Conservation (phyloP, 495 filamentous ascomycete species). For the Aspergillus kassunensis region DNA sequence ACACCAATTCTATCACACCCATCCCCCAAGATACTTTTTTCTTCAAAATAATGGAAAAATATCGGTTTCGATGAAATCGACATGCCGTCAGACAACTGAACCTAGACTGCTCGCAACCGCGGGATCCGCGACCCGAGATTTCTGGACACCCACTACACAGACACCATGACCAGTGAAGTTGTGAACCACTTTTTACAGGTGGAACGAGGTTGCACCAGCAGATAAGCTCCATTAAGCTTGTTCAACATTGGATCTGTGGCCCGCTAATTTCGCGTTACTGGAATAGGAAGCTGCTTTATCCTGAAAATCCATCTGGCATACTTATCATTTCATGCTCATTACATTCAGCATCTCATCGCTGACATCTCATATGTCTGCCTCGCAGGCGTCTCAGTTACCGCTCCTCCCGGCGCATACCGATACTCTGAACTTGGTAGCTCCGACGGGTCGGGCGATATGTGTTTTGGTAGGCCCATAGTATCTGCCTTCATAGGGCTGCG, state of each 20-base stretch:
- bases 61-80: neutral
- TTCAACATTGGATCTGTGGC: too few relatives aligned
- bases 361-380: neutral
- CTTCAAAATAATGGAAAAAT: too few relatives aligned
- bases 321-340: neutral
- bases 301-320: neutral
- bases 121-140: neutral
- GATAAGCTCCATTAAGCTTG: constrained; percentile 1
- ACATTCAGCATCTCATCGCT: neutral
- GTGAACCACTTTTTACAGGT: neutral
- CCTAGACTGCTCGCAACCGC: neutral
- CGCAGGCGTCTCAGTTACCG: neutral
- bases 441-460: neutral
- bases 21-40: too few relatives aligned
- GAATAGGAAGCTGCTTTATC: too few relatives aligned
- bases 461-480: neutral
- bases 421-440: neutral
- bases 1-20: too few relatives aligned
- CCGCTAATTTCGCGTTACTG: too few relatives aligned
- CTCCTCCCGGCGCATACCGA: neutral
- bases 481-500: neutral
- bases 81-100: constrained; percentile 2
- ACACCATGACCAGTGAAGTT: neutral
- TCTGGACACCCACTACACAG: neutral
- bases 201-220: neutral